Percentiles rank a stretch among this genome's conserved stretches.
These are phyloP conservation scores for Ceratobasidium sp. DNA, from an alignment of 1,284 basidiomycete genomes.

Conservation along the genomic window DNA sequence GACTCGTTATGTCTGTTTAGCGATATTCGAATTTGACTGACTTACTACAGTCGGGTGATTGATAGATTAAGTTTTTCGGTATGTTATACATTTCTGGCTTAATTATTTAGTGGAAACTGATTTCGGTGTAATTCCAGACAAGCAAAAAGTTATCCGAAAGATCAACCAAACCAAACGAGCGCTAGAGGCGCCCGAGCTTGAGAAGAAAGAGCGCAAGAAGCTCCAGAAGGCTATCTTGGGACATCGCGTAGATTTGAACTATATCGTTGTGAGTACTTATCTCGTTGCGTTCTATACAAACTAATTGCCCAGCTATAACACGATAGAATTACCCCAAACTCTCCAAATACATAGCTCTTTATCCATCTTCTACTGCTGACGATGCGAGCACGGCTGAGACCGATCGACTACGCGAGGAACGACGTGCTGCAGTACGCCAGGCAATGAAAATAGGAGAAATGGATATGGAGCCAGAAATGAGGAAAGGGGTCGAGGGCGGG, in stretches of 20 bases:
- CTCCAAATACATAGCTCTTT: constrained; percentile 88
- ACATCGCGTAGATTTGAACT: constrained; percentile 85
- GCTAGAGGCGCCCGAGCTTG: constrained; percentile 59
- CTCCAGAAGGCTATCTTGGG: constrained; percentile 68
- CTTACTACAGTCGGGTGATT: constrained; percentile 29
- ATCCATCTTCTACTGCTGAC: constrained; percentile 67
- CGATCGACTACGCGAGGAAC: constrained; percentile 70
- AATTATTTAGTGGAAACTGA: background rate
- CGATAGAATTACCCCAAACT: constrained; percentile 82
- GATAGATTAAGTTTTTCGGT: constrained; percentile 87
- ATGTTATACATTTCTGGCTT: constrained; percentile 54
- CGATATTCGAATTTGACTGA: constrained; percentile 36
- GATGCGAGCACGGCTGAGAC: constrained; percentile 56
- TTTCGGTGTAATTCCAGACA: constrained; percentile 67
- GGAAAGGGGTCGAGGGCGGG: constrained; percentile 41
- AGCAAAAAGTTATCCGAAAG: constrained; percentile 83
- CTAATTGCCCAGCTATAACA: constrained; percentile 14
- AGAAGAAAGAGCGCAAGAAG: constrained; percentile 59
- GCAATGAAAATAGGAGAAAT: constrained; percentile 77
- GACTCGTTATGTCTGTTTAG: background rate
- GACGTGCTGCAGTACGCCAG: constrained; percentile 72
- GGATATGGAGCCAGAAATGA: constrained; percentile 72
- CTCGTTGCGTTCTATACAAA: constrained; percentile 11
- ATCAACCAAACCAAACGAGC: constrained; percentile 74
- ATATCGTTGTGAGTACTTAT: constrained; percentile 74